These are phyloP conservation scores for Trichoderma atrobrunneum DNA, from an alignment of 2,329 filamentous ascomycete genomes.

Conservation along the genomic window DNA sequence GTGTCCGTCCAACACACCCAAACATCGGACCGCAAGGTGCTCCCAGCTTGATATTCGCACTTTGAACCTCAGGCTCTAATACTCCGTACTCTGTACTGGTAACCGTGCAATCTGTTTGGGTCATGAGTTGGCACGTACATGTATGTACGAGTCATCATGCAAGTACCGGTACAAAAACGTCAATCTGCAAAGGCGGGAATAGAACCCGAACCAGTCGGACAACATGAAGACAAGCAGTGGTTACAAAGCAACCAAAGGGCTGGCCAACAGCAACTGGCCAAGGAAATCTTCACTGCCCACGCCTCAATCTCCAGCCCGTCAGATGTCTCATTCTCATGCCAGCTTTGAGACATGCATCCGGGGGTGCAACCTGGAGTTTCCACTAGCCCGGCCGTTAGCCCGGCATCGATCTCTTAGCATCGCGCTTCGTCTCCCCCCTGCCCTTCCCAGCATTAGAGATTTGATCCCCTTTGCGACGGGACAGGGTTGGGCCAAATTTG, in stretches of 20 bases:
- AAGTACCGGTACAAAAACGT: neutral
- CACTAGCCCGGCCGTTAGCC: neutral
- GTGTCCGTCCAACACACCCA: neutral
- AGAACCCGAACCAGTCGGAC: neutral
- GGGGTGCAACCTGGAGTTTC: neutral
- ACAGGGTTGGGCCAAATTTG: neutral
- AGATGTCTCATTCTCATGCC: neutral
- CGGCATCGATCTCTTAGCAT: neutral
- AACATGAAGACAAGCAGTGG: neutral
- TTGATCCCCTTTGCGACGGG: neutral
- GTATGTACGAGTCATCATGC: neutral
- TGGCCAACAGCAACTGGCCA: neutral
- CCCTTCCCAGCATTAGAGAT: neutral
- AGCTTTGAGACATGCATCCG: neutral
- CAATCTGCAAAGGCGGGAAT: neutral
- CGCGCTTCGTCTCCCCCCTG: neutral
- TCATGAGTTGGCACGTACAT: neutral
- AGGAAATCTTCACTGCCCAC: neutral
- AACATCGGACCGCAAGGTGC: neutral
- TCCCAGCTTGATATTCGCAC: neutral
- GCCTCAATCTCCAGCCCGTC: neutral
- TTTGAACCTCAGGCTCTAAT: neutral
- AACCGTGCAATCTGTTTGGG: neutral
- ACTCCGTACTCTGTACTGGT: neutral
- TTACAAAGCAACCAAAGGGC: neutral